A percentile compares a stretch with the other conserved stretches of the same genome.
These are phyloP conservation scores for Forsythia suspensa DNA, from an alignment of 257 asterid species.

Conservation along the genomic window DNA sequence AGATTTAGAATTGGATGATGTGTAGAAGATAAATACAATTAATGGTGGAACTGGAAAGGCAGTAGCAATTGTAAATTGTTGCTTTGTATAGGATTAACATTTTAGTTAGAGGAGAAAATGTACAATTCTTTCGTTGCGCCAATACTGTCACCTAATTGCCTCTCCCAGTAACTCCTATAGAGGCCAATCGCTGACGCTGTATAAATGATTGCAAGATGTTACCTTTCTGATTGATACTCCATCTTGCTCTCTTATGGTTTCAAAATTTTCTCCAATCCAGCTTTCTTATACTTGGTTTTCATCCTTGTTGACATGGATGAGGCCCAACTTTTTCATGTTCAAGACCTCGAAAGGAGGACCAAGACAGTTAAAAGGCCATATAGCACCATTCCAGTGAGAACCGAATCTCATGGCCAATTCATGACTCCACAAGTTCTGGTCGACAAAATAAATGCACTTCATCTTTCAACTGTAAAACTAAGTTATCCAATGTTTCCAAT, in stretches of 20 bases:
- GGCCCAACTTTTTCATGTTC: too few relatives aligned
- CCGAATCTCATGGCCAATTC: neutral
- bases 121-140: neutral
- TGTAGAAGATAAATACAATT: too few relatives aligned
- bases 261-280: neutral
- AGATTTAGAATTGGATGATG: too few relatives aligned
- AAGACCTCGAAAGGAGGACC: too few relatives aligned
- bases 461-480: constrained; percentile 51
- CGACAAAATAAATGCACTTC: constrained; percentile 21
- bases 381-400: neutral
- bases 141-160: neutral
- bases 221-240: neutral
- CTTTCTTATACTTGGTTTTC: neutral
- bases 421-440: constrained; percentile 14
- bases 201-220: neutral
- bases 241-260: neutral
- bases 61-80: neutral
- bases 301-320: too few relatives aligned
- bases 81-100: neutral
- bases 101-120: neutral
- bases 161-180: neutral
- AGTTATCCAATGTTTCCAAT: constrained; percentile 37
- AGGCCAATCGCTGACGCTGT: neutral
- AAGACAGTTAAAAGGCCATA: too few relatives aligned
- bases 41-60: too few relatives aligned